Base-by-base conservation (phyloP, 2,329 filamentous ascomycete genomes). In the Blumeriella jaapii region DNA sequence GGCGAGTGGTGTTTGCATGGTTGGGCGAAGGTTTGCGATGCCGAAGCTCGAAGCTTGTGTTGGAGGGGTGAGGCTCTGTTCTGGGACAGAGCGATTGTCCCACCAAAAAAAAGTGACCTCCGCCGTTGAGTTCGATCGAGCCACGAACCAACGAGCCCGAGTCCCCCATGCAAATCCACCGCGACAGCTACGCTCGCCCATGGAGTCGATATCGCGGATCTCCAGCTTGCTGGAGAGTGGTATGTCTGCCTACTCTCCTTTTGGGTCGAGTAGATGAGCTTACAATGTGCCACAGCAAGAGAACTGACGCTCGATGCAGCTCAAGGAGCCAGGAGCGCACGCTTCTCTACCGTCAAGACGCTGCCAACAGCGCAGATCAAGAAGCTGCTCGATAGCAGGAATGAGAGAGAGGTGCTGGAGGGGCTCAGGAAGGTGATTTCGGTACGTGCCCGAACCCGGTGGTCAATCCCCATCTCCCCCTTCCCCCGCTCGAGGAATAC, bases 271-370 rank as follows among this genome's bases (percentile, higher is more conserved):
- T n/a, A n/a, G n/a, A n/a, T n/a, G n/a, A n/a, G n/a, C n/a, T n/a
- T n/a, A n/a, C 25, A 32, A 44, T 42, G 20, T 34, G 40, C 33
- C 34, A 28, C 63, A 94, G 91, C 91, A 57, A 82, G 91, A 61
- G 91, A 96, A 63, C 78, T 98, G 56, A 98, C 91, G 38, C 77
- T 98, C 62, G 91, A 98, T 71, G 91, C 91, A 49, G 89, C 91
- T 52, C 84, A 87, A 60, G 84, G 86, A 51, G 86, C 87, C 50
- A 74, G 84, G 54, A 71, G 65, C 56, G 67, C 69, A 41, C 68
- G 74, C 41, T 67, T 69, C 41, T 67, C 69, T 49, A 66, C 74
- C 22, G 67, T 73, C 15, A 74, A 74, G 35, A 73, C 76, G 29
- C 63, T 91, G 45, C 80, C 87, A 41, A 71, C 77, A n/a, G 68